Conservation (phyloP, 805 yeast genomes). For the Candida nitratophila region DNA sequence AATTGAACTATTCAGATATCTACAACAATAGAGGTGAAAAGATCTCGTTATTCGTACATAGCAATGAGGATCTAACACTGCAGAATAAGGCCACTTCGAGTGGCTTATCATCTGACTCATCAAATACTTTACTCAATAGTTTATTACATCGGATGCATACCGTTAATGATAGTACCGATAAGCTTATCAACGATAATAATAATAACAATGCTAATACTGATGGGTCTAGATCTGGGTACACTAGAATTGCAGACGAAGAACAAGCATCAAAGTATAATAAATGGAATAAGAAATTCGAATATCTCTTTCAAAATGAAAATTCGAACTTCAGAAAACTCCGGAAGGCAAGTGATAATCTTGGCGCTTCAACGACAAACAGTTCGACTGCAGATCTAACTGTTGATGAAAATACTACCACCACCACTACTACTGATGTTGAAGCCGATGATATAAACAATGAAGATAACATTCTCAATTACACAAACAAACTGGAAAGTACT, state of each 20-base stretch:
- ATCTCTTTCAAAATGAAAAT: slow-evolving; percentile 33
- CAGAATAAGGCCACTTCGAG: not conserved
- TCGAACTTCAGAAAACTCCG: slow-evolving; percentile 25
- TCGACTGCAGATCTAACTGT: not conserved
- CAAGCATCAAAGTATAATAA: slow-evolving; percentile 67
- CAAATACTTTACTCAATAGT: not conserved
- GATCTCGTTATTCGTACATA: slow-evolving; percentile 32
- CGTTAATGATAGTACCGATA: slow-evolving; percentile 15
- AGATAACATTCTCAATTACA: slow-evolving; percentile 27
- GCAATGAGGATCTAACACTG: slow-evolving; percentile 13
- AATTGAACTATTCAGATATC: slow-evolving; percentile 60
- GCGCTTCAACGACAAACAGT: not conserved
- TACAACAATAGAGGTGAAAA: slow-evolving; percentile 76
- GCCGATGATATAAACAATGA: slow-evolving; percentile 22
- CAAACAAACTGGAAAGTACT: slow-evolving; percentile 74
- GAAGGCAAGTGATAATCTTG: slow-evolving; percentile 8
- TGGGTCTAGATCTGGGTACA: slow-evolving; percentile 63
- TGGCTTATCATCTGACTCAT: slow-evolving; percentile 9
- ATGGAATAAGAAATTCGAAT: slow-evolving; percentile 46
- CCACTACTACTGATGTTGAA: too few species aligned
- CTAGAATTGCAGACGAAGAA: slow-evolving; percentile 80
- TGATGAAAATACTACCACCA: slow-evolving; percentile 17
- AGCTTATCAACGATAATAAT: slow-evolving; percentile 7
- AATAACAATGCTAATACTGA: slow-evolving; percentile 21
- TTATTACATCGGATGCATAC: slow-evolving; percentile 1